Base-by-base conservation (phyloP, 768 basidiomycete genomes). In the Rossbeevera mucosa region DNA sequence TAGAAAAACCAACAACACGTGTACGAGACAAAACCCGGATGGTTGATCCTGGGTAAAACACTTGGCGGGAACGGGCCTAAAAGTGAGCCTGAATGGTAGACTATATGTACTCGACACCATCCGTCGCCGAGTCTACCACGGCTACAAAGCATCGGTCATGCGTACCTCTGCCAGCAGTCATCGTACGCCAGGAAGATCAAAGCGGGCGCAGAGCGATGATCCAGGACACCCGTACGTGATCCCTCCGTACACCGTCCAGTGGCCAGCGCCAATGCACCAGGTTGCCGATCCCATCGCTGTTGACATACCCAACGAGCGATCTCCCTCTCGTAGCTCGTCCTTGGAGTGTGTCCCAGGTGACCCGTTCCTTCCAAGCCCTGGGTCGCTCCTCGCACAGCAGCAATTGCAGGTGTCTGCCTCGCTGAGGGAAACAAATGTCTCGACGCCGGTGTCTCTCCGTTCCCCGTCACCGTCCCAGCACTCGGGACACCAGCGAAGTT, bases 261-360 rank as follows among this genome's bases (percentile, higher is more conserved):
- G 67, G 57, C 67, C 67, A 24, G 44, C 58, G 5, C 66, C 66
- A 6, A 59, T 57, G 3, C 66, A 64, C 20, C 65, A 58, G 11
- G 20, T 44, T 18, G 59, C 57, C 7, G 66, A 58, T 18, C 59
- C 63, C 28, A 46, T 41, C 43, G 9, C 36, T 33, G n/a, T 13
- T 21, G 44, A 42, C 9, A 22, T 20, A 21, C 36, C 55, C 22
- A 12, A 31, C 22, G 50, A 28, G 33, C 60, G 9, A 12, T 49
- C 62, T 5, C 41, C 52, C 28, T 59, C 64, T 16, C 67, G 62
- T 20, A 62, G 40, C 31, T 59, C 64, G 4, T 66, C 64, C 14
- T 29, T 54, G 21, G 65, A 68, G 38, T 56, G 44, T 12, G n/a
- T 8, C 2, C 48, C 46, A 9, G 53, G 55, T 2, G 56, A 63